Conservation (phyloP, 352 stramenopile species). For the Pythium phragmitis region DNA sequence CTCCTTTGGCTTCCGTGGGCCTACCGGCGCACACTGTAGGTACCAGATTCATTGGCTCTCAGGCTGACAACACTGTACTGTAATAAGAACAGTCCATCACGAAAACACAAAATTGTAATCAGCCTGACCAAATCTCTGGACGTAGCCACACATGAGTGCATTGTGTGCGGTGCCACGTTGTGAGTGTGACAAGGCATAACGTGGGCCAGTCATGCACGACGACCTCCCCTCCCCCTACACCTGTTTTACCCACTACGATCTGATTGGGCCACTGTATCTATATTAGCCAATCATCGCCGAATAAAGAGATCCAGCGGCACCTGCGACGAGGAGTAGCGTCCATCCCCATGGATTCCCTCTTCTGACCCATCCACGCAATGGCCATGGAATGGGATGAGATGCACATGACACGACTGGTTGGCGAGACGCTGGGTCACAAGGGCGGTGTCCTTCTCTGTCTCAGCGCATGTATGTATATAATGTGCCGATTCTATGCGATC, state of each 20-base stretch:
- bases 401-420: constrained; percentile 16
- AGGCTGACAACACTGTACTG: too few relatives aligned
- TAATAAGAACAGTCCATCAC: too few relatives aligned
- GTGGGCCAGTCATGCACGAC: neutral
- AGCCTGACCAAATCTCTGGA: neutral
- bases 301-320: constrained; percentile 17
- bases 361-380: neutral
- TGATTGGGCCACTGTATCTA: constrained; percentile 1
- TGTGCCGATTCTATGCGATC: constrained; percentile 10
- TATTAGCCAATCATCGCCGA: constrained; percentile 3
- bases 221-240: constrained; percentile 3
- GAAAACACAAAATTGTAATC: too few relatives aligned
- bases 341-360: neutral
- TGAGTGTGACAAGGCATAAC: constrained; percentile 2
- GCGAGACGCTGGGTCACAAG: neutral
- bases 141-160: neutral
- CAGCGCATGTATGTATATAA: constrained; percentile 6
- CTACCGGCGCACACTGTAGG: too few relatives aligned
- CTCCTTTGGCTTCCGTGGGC: neutral
- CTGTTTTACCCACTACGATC: neutral
- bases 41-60: too few relatives aligned
- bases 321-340: constrained; percentile 11
- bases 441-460: constrained; percentile 26
- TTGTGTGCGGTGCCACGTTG: constrained; percentile 4
- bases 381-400: constrained; percentile 1